A percentile compares a stretch with the other conserved stretches of the same genome.
phyloP scores from a whole-genome alignment of 179 eudicot species.

The Spergularia azorica region DNA sequence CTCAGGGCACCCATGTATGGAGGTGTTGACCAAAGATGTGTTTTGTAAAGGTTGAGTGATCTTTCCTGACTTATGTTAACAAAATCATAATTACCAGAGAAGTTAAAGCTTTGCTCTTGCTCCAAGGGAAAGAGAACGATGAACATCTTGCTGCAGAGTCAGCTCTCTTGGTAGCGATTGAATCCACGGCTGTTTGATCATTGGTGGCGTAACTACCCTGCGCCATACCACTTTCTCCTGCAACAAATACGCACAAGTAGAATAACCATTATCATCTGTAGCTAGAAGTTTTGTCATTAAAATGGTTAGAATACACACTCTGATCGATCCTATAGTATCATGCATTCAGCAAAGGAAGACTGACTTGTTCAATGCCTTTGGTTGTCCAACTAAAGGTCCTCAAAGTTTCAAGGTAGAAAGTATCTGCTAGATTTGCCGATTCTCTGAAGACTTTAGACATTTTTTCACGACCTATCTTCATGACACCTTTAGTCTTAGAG shows the following conservation, averaged over 20 bases:
- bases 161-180: conserved; percentile 4
- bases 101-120: conserved; percentile 3
- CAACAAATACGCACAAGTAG: conserved; percentile 6
- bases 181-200: conserved; percentile 14
- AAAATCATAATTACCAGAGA: conserved; percentile 23
- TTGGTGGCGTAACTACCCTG: conserved; percentile 1
- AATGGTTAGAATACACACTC: too few relatives aligned
- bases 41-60: not conserved
- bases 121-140: conserved; percentile 25
- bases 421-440: too few relatives aligned
- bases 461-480: too few relatives aligned
- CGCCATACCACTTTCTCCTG: conserved; percentile 23
- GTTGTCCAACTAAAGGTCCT: too few relatives aligned
- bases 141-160: not conserved
- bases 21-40: too few relatives aligned
- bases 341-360: too few relatives aligned
- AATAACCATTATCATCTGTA: not conserved
- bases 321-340: too few relatives aligned
- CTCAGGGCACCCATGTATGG: too few relatives aligned
- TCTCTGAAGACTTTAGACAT: too few relatives aligned
- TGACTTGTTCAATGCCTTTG: too few relatives aligned
- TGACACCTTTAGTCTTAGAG: too few relatives aligned
- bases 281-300: not conserved
- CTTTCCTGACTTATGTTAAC: not conserved
- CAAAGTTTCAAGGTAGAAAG: too few relatives aligned